Evolutionary conservation across 768 basidiomycete species (phyloP).

Genomic region (Trametopsis cervina): DNA sequence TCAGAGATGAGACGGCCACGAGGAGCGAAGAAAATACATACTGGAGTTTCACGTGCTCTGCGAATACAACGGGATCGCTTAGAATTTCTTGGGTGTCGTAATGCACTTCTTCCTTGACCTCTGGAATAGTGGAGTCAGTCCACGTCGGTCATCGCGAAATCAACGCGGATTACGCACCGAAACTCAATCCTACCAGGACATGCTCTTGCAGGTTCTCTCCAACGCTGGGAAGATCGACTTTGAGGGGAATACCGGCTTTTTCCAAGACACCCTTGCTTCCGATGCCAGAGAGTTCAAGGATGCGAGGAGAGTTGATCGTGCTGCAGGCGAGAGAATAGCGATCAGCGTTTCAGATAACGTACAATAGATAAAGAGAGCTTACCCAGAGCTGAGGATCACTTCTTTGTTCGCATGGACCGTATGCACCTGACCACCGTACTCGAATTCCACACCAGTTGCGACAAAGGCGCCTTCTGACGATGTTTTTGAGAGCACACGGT

Average conservation of each 20-base stretch:
- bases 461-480: background rate
- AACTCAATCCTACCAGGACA: conserved; percentile 3
- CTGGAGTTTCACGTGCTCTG: conserved; percentile 17
- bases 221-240: conserved; percentile 68
- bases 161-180: background rate
- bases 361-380: background rate
- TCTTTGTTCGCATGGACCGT: conserved; percentile 1
- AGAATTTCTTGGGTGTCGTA: conserved; percentile 15
- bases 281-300: conserved; percentile 48
- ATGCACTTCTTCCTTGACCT: conserved; percentile 11
- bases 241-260: conserved; percentile 37
- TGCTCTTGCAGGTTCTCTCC: conserved; percentile 46
- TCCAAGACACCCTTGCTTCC: conserved; percentile 45
- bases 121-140: background rate
- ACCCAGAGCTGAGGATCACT: conserved; percentile 7
- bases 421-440: background rate
- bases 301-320: conserved; percentile 7
- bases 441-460: conserved; percentile 9
- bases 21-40: conserved; percentile 3
- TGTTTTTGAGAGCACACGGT: background rate
- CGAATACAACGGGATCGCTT: conserved; percentile 9
- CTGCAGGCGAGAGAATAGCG: background rate
- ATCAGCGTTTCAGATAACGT: background rate
- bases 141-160: background rate
- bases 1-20: background rate